Evolutionary conservation across 257 asterid species (phyloP).

Genomic region (Solanum raphanifolium): DNA sequence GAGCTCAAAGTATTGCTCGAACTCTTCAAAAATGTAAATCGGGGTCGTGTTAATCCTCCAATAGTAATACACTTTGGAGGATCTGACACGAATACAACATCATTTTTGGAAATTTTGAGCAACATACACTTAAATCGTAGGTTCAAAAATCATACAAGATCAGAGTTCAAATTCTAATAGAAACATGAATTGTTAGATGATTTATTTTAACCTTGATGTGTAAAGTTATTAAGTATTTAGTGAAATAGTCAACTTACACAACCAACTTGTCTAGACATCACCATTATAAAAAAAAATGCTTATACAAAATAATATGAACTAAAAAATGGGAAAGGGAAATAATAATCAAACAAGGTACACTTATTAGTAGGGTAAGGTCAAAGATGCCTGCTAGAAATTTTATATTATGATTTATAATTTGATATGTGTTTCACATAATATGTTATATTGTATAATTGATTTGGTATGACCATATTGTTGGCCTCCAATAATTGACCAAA

Average conservation of each 20-base stretch:
- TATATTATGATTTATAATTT: background rate
- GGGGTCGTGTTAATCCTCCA: fast-evolving
- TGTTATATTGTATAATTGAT: background rate
- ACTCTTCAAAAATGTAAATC: background rate
- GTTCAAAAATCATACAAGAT: background rate
- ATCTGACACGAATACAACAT: fast-evolving
- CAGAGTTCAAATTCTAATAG: background rate
- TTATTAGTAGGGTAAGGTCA: background rate
- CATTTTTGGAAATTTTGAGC: background rate
- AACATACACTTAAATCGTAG: background rate
- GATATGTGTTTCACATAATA: background rate
- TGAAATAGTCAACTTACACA: background rate
- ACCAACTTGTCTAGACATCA: background rate
- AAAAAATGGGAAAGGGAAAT: background rate
- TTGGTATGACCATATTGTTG: background rate
- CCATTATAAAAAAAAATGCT: background rate
- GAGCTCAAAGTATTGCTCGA: background rate
- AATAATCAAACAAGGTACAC: background rate
- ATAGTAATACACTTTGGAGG: background rate
- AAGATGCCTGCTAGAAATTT: background rate
- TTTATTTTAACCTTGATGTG: background rate
- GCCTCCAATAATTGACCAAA: background rate
- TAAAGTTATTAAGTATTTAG: background rate
- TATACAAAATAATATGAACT: background rate
- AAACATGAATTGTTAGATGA: background rate